Evolutionary conservation across 495 filamentous ascomycete species (phyloP).

Genomic region (Tuber calosporum): DNA sequence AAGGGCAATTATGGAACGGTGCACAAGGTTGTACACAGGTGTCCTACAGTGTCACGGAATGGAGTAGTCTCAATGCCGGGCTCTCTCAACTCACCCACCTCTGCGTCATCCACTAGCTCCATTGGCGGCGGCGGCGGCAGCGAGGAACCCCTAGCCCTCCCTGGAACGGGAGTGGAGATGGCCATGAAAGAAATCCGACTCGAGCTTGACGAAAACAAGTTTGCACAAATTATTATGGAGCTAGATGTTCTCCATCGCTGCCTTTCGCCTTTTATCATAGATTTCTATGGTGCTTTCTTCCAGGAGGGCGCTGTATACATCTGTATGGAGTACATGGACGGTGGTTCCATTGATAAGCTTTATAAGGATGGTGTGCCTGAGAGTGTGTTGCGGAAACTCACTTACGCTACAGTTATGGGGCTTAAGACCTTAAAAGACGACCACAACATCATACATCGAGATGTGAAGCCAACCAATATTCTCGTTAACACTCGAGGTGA

Average conservation of each 20-base stretch:
- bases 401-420: slow-evolving; percentile 82
- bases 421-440: slow-evolving; percentile 92
- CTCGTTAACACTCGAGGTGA: slow-evolving; percentile 82
- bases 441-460: slow-evolving; percentile 98
- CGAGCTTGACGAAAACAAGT: slow-evolving; percentile 92
- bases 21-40: slow-evolving; percentile 77
- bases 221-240: slow-evolving; percentile 96
- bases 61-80: slow-evolving; percentile 27
- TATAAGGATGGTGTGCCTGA: slow-evolving; percentile 93
- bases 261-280: slow-evolving; percentile 89
- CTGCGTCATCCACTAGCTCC: slow-evolving; percentile 21
- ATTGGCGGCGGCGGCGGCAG: slow-evolving; percentile 15
- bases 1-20: slow-evolving; percentile 99
- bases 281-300: slow-evolving; percentile 98
- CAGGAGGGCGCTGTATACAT: slow-evolving; percentile 99
- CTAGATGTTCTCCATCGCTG: slow-evolving; percentile 94
- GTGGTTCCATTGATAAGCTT: slow-evolving; percentile 94
- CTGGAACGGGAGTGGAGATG: slow-evolving; percentile 71
- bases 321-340: slow-evolving; percentile 99
- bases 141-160: slow-evolving; percentile 34
- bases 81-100: slow-evolving; percentile 21
- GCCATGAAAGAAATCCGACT: slow-evolving; percentile 99
- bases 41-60: slow-evolving; percentile 24
- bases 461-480: slow-evolving; percentile 98
- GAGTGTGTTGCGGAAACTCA: slow-evolving; percentile 78